Conservation (phyloP, 1,139 yeast genomes). For the Geotrichum macrosporum region DNA sequence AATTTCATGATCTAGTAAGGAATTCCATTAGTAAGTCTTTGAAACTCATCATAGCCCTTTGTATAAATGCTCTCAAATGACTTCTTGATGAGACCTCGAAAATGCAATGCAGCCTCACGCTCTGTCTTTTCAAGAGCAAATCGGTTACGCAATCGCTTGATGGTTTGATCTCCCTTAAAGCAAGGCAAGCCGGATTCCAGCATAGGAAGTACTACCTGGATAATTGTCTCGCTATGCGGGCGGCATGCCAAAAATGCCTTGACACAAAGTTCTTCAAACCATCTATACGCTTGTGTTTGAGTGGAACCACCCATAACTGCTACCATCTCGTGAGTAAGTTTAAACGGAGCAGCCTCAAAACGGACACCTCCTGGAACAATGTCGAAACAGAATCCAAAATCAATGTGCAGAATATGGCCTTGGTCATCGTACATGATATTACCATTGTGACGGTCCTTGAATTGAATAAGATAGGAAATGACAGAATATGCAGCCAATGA, state of each 20-base stretch:
- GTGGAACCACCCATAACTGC: constrained; percentile 87
- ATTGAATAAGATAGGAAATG: constrained; percentile 84
- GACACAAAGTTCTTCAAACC: constrained; percentile 94
- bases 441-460: constrained; percentile 98
- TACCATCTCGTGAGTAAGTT: constrained; percentile 94
- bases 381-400: constrained; percentile 97
- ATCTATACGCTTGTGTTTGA: constrained; percentile 78
- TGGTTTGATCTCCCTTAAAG: constrained; percentile 78
- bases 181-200: constrained; percentile 94
- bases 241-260: constrained; percentile 88
- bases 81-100: constrained; percentile 71
- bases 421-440: constrained; percentile 96
- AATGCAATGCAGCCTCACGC: constrained; percentile 75
- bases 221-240: constrained; percentile 82
- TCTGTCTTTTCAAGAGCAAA: constrained; percentile 80
- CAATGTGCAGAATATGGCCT: constrained; percentile 93
- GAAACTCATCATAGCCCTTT: constrained; percentile 96
- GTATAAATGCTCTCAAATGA: constrained; percentile 87
- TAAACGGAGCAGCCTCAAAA: constrained; percentile 96
- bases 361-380: constrained; percentile 98
- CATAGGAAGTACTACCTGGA: constrained; percentile 88
- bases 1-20: constrained; percentile 53
- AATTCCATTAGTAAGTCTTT: constrained; percentile 90
- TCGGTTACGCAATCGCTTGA: constrained; percentile 67
- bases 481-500: constrained; percentile 95